These are phyloP conservation scores for Whalleya microplaca DNA, from an alignment of 2,329 filamentous ascomycete genomes.

Conservation along the genomic window DNA sequence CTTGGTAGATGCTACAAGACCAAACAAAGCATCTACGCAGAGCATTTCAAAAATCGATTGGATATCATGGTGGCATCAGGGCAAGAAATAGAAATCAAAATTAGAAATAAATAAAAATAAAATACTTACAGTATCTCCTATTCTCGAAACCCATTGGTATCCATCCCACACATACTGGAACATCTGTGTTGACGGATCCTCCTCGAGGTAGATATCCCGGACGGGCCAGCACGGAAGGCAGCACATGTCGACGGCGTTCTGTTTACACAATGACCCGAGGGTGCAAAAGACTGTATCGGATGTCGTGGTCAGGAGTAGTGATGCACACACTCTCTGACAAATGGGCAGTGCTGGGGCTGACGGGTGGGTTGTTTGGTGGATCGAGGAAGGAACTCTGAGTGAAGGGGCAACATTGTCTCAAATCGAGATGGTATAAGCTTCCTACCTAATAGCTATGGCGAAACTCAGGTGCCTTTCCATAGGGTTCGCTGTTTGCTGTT, in stretches of 20 bases:
- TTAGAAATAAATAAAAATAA: slow-evolving; percentile 8
- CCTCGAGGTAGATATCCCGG: slow-evolving; percentile 51
- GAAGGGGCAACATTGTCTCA: no score
- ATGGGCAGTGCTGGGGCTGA: no score
- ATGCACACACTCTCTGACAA: no score
- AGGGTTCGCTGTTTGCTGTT: no score
- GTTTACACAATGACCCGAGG: neutral
- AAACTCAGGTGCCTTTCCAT: no score
- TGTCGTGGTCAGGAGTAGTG: neutral
- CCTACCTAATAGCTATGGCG: no score
- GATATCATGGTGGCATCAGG: neutral
- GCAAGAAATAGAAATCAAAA: neutral
- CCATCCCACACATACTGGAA: slow-evolving; percentile 38
- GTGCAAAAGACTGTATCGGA: neutral
- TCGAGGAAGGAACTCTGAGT: neutral
- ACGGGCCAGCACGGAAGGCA: slow-evolving; percentile 55
- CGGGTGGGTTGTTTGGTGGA: neutral
- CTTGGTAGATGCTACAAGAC: no score
- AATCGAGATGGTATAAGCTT: no score
- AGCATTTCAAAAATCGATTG: neutral
- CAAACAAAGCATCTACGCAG: neutral
- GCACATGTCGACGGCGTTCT: slow-evolving; percentile 47
- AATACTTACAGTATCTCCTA: slow-evolving; percentile 29
- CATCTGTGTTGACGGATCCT: slow-evolving; percentile 35
- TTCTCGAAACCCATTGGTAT: slow-evolving; percentile 29